A percentile compares a stretch with the other conserved stretches of the same genome.
Evolutionary conservation across 2,329 filamentous ascomycete species (phyloP).

Genomic region (Blastomyces parvus): DNA sequence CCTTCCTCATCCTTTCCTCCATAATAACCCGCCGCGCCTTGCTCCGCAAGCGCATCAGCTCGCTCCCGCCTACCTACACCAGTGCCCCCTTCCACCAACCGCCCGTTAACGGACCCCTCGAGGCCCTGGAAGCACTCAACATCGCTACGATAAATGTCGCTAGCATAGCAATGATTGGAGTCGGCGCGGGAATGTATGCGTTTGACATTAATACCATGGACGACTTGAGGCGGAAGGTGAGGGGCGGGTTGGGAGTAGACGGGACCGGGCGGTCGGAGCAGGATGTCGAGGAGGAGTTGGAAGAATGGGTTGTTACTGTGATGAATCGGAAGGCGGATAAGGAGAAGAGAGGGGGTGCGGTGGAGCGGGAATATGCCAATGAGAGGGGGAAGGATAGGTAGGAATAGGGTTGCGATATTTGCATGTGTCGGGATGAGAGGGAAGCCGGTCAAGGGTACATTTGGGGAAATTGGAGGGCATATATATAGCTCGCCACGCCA

Average conservation of each 20-base stretch:
- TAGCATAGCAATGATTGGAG: conserved; percentile 62
- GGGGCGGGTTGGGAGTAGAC: conserved; percentile 49
- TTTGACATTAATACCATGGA: conserved; percentile 64
- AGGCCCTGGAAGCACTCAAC: conserved; percentile 74
- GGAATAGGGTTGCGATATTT: background rate
- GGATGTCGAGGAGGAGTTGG: conserved; percentile 45
- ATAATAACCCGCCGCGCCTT: conserved; percentile 64
- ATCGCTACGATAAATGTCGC: conserved; percentile 79
- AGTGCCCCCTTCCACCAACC: conserved; percentile 38
- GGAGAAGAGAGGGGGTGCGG: conserved; percentile 29
- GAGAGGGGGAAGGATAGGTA: conserved; percentile 16
- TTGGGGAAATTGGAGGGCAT: background rate
- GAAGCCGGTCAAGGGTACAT: background rate
- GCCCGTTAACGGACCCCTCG: conserved; percentile 52
- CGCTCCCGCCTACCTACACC: conserved; percentile 61
- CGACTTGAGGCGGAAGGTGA: conserved; percentile 55
- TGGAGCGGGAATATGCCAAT: conserved; percentile 16
- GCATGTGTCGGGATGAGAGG: background rate
- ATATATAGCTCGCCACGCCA: background rate
- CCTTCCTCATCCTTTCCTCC: conserved; percentile 64
- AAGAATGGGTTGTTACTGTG: conserved; percentile 43
- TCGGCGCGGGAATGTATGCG: conserved; percentile 65
- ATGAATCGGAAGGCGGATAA: conserved; percentile 41
- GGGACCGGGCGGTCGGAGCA: conserved; percentile 44
- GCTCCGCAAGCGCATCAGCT: conserved; percentile 49